These are phyloP conservation scores for Candida coquimbonensis DNA, from an alignment of 805 yeast genomes.

Conservation along the genomic window DNA sequence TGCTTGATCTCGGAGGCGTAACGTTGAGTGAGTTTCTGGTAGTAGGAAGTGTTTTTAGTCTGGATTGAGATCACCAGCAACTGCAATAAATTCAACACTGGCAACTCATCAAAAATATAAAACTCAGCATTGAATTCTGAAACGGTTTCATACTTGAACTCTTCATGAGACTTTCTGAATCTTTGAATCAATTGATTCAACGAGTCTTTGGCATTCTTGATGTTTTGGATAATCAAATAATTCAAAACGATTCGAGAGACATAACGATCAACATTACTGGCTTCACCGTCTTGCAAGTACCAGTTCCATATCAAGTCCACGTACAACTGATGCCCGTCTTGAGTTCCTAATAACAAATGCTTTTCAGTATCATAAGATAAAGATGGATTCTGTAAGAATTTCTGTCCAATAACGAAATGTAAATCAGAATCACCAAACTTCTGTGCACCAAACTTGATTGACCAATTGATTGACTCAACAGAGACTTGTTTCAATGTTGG, in stretches of 20 bases:
- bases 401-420: slow-evolving; percentile 66
- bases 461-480: slow-evolving; percentile 63
- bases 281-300: slow-evolving; percentile 28
- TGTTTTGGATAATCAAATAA: slow-evolving; percentile 60
- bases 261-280: slow-evolving; percentile 26
- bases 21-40: slow-evolving; percentile 42
- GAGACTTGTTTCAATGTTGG: slow-evolving; percentile 61
- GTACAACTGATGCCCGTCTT: slow-evolving; percentile 36
- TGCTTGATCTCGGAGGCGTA: slow-evolving; percentile 32
- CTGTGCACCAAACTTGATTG: slow-evolving; percentile 39
- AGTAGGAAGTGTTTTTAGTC: slow-evolving; percentile 46
- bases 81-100: slow-evolving; percentile 62
- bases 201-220: slow-evolving; percentile 48
- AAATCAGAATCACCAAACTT: slow-evolving; percentile 71
- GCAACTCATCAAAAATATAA: slow-evolving; percentile 32
- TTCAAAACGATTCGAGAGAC: slow-evolving; percentile 63
- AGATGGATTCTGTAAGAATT: slow-evolving; percentile 43
- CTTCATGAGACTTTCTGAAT: slow-evolving; percentile 19
- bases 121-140: slow-evolving; percentile 28
- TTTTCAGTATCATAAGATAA: slow-evolving; percentile 62
- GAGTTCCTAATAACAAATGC: slow-evolving; percentile 62
- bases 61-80: slow-evolving; percentile 54
- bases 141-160: slow-evolving; percentile 18
- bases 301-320: slow-evolving; percentile 38
- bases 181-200: slow-evolving; percentile 29